Percentiles rank a stretch among this genome's conserved stretches.
Evolutionary conservation across 1,139 yeast species (phyloP).

Genomic region (Zygosaccharomyces sapae): DNA sequence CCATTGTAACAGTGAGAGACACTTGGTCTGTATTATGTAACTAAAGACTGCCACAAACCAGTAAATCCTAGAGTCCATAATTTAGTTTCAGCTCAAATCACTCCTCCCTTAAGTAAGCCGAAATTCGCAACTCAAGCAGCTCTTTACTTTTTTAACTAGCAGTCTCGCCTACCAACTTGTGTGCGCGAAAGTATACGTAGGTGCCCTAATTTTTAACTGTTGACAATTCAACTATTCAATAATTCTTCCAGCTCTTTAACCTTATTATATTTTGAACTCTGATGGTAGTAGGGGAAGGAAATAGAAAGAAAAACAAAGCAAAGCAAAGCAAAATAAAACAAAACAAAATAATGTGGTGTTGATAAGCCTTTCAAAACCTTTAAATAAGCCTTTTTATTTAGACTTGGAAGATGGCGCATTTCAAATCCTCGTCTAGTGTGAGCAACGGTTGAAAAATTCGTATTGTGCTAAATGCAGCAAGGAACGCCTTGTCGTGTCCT

Average conservation of each 20-base stretch:
- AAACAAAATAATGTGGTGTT: not conserved
- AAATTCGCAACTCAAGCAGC: not conserved
- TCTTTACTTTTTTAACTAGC: not conserved
- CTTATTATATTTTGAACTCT: too few relatives aligned
- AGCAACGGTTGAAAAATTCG: conserved; percentile 4
- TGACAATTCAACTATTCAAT: too few relatives aligned
- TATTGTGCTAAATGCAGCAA: conserved; percentile 4
- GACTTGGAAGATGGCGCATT: not conserved
- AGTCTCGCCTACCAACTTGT: too few relatives aligned
- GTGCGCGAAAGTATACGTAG: too few relatives aligned
- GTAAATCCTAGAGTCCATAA: conserved; percentile 15
- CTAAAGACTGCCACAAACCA: conserved; percentile 18
- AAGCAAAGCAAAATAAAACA: too few relatives aligned
- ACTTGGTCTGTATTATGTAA: conserved; percentile 16
- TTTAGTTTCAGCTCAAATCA: not conserved
- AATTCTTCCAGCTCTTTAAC: too few relatives aligned
- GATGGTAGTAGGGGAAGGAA: too few relatives aligned
- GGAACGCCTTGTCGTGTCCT: not conserved
- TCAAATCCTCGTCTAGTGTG: conserved; percentile 4
- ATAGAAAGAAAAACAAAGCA: too few relatives aligned
- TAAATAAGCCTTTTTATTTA: not conserved
- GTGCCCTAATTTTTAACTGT: too few relatives aligned
- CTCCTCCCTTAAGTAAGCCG: not conserved
- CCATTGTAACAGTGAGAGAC: conserved; percentile 13
- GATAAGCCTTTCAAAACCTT: not conserved